Percentiles rank a stretch among this genome's conserved stretches.
Evolutionary conservation across 2,329 filamentous ascomycete species (phyloP).

Genomic region (Elsinoe ampelina): DNA sequence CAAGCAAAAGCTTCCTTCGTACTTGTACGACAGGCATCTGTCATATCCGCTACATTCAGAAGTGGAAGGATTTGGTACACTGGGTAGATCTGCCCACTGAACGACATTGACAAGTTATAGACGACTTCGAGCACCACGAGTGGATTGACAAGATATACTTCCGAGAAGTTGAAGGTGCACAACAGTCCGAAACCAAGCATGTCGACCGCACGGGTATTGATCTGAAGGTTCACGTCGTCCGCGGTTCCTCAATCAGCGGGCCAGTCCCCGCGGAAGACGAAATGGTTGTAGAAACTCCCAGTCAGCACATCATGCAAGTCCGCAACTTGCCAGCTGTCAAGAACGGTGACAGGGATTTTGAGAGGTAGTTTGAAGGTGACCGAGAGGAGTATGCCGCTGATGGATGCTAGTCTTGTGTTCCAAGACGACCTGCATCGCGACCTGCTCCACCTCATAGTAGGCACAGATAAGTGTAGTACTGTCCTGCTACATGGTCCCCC

Average conservation of each 20-base stretch:
- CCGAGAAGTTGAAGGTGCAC: neutral
- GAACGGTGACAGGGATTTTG: neutral
- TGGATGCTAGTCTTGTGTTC: neutral
- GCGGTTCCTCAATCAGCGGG: neutral
- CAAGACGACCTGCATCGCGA: neutral
- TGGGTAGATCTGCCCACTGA: neutral
- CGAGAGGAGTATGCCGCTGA: neutral
- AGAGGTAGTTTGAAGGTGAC: neutral
- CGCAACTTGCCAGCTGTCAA: slow-evolving; percentile 12
- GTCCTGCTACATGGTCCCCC: slow-evolving; percentile 36
- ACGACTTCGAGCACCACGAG: neutral
- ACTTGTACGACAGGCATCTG: neutral
- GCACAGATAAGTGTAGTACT: slow-evolving; percentile 38
- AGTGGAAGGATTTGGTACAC: neutral
- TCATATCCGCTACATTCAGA: neutral
- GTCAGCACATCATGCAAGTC: slow-evolving; percentile 28
- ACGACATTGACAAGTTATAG: too few species aligned
- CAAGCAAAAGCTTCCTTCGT: neutral
- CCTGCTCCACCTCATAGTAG: slow-evolving; percentile 24
- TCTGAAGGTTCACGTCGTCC: neutral
- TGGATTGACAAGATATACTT: neutral
- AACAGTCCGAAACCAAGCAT: neutral
- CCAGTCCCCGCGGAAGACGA: neutral
- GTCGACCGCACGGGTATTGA: neutral
- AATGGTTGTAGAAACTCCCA: slow-evolving; percentile 29